These are phyloP conservation scores for Yamadazyma atmosphaerica DNA, from an alignment of 1,139 yeast species.

Conservation along the genomic window DNA sequence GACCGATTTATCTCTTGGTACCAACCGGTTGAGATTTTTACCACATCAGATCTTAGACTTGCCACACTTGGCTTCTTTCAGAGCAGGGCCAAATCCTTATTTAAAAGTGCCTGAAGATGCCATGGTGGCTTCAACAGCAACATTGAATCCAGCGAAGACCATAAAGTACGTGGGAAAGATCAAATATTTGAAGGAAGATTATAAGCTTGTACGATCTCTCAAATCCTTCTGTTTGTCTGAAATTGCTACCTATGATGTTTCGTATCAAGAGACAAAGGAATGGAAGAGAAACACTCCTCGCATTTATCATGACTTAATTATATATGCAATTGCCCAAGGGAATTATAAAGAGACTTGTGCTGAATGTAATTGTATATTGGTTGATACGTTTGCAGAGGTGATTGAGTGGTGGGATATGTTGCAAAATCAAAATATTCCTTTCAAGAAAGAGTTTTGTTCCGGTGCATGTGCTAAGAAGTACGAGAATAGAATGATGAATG, in stretches of 20 bases:
- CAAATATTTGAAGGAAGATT: constrained; percentile 15
- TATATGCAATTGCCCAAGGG: constrained; percentile 41
- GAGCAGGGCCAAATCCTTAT: constrained; percentile 49
- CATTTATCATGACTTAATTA: constrained; percentile 33
- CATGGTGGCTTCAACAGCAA: constrained; percentile 14
- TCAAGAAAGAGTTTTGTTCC: constrained; percentile 41
- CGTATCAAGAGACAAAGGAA: constrained; percentile 43
- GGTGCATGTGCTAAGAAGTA: constrained; percentile 36
- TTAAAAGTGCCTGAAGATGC: constrained; percentile 32
- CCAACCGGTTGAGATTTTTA: constrained; percentile 34
- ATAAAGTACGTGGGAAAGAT: constrained; percentile 28
- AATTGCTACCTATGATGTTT: constrained; percentile 43
- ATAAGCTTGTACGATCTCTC: constrained; percentile 28
- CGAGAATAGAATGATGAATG: constrained; percentile 12
- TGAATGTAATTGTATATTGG: constrained; percentile 35
- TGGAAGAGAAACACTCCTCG: constrained; percentile 45
- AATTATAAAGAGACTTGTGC: constrained; percentile 37
- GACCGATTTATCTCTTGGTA: constrained; percentile 41
- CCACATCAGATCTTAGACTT: constrained; percentile 39
- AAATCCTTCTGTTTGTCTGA: constrained; percentile 34
- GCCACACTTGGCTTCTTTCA: constrained; percentile 29
- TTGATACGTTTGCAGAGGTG: constrained; percentile 44
- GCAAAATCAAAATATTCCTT: constrained; percentile 38
- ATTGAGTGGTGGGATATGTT: constrained; percentile 51
- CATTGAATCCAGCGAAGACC: constrained; percentile 11